Conservation (phyloP, 352 stramenopile species). For the Globisporangium echinulatum region DNA sequence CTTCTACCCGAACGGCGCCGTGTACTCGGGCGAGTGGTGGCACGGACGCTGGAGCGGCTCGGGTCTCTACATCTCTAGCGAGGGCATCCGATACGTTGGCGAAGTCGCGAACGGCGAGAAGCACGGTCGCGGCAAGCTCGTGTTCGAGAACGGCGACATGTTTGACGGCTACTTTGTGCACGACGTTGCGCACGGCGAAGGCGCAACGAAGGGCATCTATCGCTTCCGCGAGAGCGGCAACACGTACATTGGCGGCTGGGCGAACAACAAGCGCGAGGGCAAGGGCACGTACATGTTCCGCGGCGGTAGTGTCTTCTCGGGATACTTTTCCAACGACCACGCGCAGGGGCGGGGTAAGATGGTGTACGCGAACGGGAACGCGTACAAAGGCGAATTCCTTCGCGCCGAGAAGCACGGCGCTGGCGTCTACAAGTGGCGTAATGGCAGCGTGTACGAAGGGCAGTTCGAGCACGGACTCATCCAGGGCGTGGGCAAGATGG, state of each 20-base stretch:
- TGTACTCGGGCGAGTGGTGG: conserved; percentile 74
- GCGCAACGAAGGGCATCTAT: conserved; percentile 51
- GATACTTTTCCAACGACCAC: conserved; percentile 51
- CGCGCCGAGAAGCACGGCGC: conserved; percentile 62
- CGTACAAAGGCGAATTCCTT: conserved; percentile 61
- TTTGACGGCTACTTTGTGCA: conserved; percentile 70
- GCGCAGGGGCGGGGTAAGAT: conserved; percentile 74
- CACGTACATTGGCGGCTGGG: conserved; percentile 64
- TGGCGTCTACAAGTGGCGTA: conserved; percentile 57
- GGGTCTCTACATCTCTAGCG: conserved; percentile 60
- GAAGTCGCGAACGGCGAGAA: conserved; percentile 47
- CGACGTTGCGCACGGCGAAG: conserved; percentile 37
- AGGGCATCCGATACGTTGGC: conserved; percentile 65
- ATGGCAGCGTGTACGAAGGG: conserved; percentile 76
- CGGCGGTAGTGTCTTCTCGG: conserved; percentile 53
- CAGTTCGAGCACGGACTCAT: conserved; percentile 67
- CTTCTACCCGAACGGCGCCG: conserved; percentile 67
- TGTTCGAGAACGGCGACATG: conserved; percentile 72
- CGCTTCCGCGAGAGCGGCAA: conserved; percentile 61
- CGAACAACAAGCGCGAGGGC: conserved; percentile 65
- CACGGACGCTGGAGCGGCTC: conserved; percentile 42
- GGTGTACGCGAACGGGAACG: conserved; percentile 80
- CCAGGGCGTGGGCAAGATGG: conserved; percentile 42
- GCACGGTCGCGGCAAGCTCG: conserved; percentile 59
- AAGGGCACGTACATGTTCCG: conserved; percentile 55